Base-by-base conservation (phyloP, 345 rosid species). In the Fremontodendron californicum region DNA sequence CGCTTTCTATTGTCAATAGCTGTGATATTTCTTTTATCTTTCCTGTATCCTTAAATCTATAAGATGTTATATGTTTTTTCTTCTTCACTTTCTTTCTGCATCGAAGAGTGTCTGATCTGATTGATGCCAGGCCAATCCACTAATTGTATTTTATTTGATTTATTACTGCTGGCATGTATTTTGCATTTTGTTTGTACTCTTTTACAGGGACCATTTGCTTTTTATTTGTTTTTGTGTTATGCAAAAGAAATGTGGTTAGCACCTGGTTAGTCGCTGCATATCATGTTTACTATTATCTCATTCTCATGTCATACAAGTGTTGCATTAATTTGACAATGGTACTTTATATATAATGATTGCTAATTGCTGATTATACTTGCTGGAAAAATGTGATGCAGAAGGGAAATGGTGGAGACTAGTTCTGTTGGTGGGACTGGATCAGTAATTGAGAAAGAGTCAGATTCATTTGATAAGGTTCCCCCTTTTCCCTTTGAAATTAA, bases 371-470 rank as follows among this genome's bases (percentile, higher is more conserved):
- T 81, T 65, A 39, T n/a, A 2, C 11, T 70, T 80, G 11, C 64
- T 75, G 42, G 64, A 73, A 73, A 67, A 76, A 39, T 58, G 75
- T 81, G 81, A 73, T 85, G 84, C 90, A 92, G 97, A 86, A 85
- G 78, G 66, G 89, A 78, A 49, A 75, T 81, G 71, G 43, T 75
- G 64, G 88, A 88, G 75, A 83, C 79, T 19, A 69, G 18, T 66
- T 79, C 77, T 79, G 15, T 75, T 72, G 84, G 77, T 83, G 77
- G 81, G 84, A 80, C 81, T 74, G 84, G 77, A 75, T 77, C n/a
- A n/a, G n/a, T n/a, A n/a, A n/a, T n/a, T n/a, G n/a, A n/a, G n/a
- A n/a, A n/a, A n/a, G n/a, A n/a, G n/a, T n/a, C n/a, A n/a, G n/a
- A n/a, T n/a, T n/a, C n/a, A n/a, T n/a, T n/a, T n/a, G n/a, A n/a